phyloP scores from a whole-genome alignment of 2,329 filamentous ascomycete species.

The Epicoccum sorghinum region DNA sequence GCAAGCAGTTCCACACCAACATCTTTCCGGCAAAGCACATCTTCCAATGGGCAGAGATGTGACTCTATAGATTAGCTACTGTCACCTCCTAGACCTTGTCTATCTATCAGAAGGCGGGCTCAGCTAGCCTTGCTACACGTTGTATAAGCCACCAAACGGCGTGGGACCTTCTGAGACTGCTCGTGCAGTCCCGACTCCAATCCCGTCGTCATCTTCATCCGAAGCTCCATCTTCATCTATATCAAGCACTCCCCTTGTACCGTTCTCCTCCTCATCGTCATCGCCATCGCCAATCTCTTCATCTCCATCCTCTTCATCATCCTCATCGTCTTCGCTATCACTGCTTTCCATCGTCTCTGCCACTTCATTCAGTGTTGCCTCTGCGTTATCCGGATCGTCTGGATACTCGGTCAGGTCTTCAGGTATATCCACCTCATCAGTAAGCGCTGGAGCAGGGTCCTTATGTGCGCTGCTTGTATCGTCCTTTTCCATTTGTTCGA shows the following conservation, averaged over 20 bases:
- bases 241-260: constrained; percentile 10
- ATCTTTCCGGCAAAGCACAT: background rate
- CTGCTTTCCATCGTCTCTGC: constrained; percentile 19
- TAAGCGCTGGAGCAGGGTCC: constrained; percentile 17
- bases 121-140: constrained; percentile 11
- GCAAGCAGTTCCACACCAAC: background rate
- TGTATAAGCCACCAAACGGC: constrained; percentile 34
- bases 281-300: constrained; percentile 22
- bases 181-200: constrained; percentile 17
- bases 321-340: constrained; percentile 24
- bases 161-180: constrained; percentile 27
- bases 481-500: constrained; percentile 38
- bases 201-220: constrained; percentile 23
- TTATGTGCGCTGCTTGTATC: background rate
- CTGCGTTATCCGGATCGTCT: constrained; percentile 36
- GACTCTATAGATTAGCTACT: too few relatives aligned
- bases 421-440: constrained; percentile 32
- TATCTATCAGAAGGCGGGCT: background rate
- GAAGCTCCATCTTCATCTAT: constrained; percentile 26
- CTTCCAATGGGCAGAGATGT: too few relatives aligned
- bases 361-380: constrained; percentile 30
- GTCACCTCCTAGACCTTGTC: too few relatives aligned
- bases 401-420: constrained; percentile 42
- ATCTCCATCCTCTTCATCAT: constrained; percentile 24
- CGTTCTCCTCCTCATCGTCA: constrained; percentile 16